Base-by-base conservation (phyloP, 257 asterid genomes). In the Fraxinus quadrangulata region DNA sequence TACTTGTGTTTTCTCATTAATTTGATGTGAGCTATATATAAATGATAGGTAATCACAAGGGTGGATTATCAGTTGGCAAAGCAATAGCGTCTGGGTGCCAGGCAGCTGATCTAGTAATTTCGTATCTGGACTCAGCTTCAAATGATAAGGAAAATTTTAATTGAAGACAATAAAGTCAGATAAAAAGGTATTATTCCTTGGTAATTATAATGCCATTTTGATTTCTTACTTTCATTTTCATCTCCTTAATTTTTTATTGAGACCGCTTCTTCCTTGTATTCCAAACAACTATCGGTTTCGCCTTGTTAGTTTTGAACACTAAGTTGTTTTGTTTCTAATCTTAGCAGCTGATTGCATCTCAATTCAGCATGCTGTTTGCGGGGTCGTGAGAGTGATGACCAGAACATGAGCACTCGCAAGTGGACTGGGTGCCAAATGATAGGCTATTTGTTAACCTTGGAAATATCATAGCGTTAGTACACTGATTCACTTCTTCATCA, bases 51-150 rank as follows among this genome's bases (percentile, higher is more conserved):
- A 94, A 94, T 93, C 96, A 92, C 90, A 94, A 86, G 87, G 94
- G 92, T 67, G 99, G 97, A 80, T 76, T 92, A 78, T 91, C 97
- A 40, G 99, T 94, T 74, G 97, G 99, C 72, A 94, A 90, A 89
- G 96, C 99, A 80, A 83, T 92, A 80, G 86, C 96, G 19, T 88
- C 86, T 23, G 98, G 97, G 59, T 94, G 97, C 83, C 75, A 86
- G 70, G 98, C 97, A 83, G 97, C 97, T 66, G 96, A 92, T 79
- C 97, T 86, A 40, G 97, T 92, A 63, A 91, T 94, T 66, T 91
- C 97, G 6, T 92, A 94, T 81, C 85, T 94, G 69, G 84, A 91
- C 61, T 85, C 94, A 47, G 71, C 77, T 56, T 67, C 86, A 30
- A 74, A 75, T 10, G 70, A 81, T 34, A 37, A 78, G 74, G 78